Conservation (phyloP, 1,139 yeast species). For the Pichia terricola region DNA sequence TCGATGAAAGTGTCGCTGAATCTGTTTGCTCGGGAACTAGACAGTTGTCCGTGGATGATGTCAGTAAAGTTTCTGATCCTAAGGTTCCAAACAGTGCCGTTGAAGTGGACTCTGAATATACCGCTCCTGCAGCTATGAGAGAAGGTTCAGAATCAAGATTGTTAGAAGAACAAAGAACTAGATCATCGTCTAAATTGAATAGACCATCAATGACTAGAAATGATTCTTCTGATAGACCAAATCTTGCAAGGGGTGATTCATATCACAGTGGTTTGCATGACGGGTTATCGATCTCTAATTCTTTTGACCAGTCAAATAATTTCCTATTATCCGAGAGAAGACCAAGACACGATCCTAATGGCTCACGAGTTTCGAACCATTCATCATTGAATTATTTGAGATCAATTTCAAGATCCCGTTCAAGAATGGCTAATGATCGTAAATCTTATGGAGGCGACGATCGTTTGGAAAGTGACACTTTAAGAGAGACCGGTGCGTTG, state of each 20-base stretch:
- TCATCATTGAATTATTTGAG: constrained; percentile 39
- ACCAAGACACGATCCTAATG: constrained; percentile 25
- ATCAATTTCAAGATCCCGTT: constrained; percentile 54
- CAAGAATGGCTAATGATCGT: constrained; percentile 31
- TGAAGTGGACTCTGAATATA: constrained; percentile 26
- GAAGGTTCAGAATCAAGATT: constrained; percentile 37
- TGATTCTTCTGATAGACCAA: constrained; percentile 34
- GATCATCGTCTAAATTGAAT: constrained; percentile 10
- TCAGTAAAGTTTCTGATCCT: constrained; percentile 13
- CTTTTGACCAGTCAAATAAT: constrained; percentile 6
- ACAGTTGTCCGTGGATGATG: constrained; percentile 2
- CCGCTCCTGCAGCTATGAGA: constrained; percentile 31
- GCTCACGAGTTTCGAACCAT: constrained; percentile 14
- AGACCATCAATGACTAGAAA: constrained; percentile 23
- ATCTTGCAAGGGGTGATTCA: constrained; percentile 59
- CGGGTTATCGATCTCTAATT: constrained; percentile 12
- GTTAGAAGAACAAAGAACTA: constrained; percentile 24
- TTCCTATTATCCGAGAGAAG: constrained; percentile 20
- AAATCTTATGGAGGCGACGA: constrained; percentile 18
- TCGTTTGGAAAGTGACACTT: constrained; percentile 19
- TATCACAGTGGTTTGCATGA: constrained; percentile 37
- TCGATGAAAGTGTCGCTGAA: constrained; percentile 16
- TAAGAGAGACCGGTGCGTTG: constrained; percentile 31
- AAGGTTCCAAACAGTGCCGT: constrained; percentile 24
- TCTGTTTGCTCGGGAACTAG: constrained; percentile 12